These are phyloP conservation scores for Staphylotrichum tortipilum DNA, from an alignment of 495 filamentous ascomycete genomes.

Conservation along the genomic window DNA sequence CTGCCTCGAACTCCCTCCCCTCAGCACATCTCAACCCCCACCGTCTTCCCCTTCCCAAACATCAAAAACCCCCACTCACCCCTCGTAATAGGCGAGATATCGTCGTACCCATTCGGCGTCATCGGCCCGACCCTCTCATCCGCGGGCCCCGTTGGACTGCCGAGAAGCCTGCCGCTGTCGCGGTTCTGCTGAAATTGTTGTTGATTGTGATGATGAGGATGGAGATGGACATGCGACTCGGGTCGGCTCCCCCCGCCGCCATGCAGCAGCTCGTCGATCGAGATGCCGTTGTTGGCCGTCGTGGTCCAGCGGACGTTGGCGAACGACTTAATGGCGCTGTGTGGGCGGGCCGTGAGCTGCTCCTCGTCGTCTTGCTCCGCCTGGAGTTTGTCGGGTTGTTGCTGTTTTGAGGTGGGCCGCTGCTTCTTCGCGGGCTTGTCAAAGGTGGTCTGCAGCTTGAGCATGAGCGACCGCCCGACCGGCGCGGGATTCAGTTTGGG, in stretches of 20 bases:
- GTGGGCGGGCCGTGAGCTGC: constrained; percentile 32
- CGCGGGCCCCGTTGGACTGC: too few species aligned
- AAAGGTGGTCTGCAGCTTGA: constrained; percentile 37
- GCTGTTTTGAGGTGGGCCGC: not conserved
- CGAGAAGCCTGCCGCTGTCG: too few species aligned
- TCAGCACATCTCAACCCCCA: constrained; percentile 28
- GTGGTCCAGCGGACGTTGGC: constrained; percentile 1
- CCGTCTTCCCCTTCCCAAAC: constrained; percentile 22
- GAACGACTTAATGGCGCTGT: constrained; percentile 11
- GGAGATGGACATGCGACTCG: too few species aligned
- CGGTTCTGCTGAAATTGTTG: too few species aligned
- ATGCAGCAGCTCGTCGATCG: constrained; percentile 30
- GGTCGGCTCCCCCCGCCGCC: not conserved
- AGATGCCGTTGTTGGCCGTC: not conserved
- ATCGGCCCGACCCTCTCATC: constrained; percentile 25
- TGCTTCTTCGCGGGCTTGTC: not conserved
- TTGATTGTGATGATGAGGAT: not conserved
- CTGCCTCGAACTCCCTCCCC: too few species aligned
- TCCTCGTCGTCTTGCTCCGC: constrained; percentile 11
- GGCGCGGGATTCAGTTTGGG: constrained; percentile 17
- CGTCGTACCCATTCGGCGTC: constrained; percentile 48
- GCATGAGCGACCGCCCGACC: constrained; percentile 14
- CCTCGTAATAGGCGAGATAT: constrained; percentile 46
- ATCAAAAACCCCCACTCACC: constrained; percentile 49
- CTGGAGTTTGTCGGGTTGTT: not conserved